Percentiles rank a stretch among this genome's conserved stretches.
These are phyloP conservation scores for Daldinia eschscholtzii DNA, from an alignment of 2,329 filamentous ascomycete genomes.

Conservation along the genomic window DNA sequence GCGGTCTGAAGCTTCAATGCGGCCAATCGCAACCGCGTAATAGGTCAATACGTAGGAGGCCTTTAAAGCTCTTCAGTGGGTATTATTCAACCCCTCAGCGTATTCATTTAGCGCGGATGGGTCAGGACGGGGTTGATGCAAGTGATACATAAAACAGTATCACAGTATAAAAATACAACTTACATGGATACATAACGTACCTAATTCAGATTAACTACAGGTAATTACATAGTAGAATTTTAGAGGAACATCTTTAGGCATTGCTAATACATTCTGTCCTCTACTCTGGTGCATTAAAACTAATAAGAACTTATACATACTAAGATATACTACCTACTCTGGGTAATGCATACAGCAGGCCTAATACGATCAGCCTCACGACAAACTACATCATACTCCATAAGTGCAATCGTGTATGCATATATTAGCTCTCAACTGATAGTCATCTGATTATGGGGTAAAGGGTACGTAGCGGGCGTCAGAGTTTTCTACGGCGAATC, in stretches of 20 bases:
- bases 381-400: slow-evolving; percentile 28
- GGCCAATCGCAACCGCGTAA: slow-evolving; percentile 31
- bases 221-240: too few species aligned
- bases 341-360: slow-evolving; percentile 10
- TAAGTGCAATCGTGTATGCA: slow-evolving; percentile 19
- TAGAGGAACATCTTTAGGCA: neutral
- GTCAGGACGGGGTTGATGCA: slow-evolving; percentile 26
- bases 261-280: neutral
- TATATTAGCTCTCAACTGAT: slow-evolving; percentile 14
- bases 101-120: slow-evolving; percentile 34
- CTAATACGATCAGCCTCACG: slow-evolving; percentile 36
- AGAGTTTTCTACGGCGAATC: slow-evolving; percentile 36
- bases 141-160: slow-evolving; percentile 23
- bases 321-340: neutral
- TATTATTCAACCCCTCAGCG: slow-evolving; percentile 19
- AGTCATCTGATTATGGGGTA: slow-evolving; percentile 33
- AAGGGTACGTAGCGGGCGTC: slow-evolving; percentile 13
- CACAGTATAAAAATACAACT: neutral
- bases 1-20: slow-evolving; percentile 20
- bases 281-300: neutral
- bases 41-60: slow-evolving; percentile 23
- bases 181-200: too few species aligned
- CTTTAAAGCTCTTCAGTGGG: slow-evolving; percentile 19
- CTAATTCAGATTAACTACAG: too few species aligned
- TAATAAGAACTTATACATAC: neutral